phyloP scores from a whole-genome alignment of 257 asterid species.

The Jacaranda mimosifolia region DNA sequence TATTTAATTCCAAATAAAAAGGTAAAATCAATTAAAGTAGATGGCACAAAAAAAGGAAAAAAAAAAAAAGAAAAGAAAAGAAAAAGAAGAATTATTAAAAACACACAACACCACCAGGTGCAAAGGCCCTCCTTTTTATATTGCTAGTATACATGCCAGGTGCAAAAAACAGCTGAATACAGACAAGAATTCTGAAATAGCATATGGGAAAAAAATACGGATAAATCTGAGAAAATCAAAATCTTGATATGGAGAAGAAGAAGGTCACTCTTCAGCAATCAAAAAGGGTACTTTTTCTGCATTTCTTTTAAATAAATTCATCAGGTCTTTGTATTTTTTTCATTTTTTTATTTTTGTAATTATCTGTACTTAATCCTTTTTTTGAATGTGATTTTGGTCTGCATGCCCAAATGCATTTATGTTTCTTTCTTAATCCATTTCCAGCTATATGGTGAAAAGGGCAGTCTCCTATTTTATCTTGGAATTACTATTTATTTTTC shows the following conservation, averaged over 20 bases:
- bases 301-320: background rate
- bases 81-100: too few species aligned
- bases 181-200: background rate
- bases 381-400: background rate
- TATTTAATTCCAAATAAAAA: too few species aligned
- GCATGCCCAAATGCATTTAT: background rate
- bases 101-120: too few species aligned
- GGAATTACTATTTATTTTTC: background rate
- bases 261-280: background rate
- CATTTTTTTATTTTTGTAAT: too few species aligned
- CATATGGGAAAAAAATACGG: background rate
- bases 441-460: background rate
- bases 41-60: background rate
- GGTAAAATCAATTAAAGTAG: too few species aligned
- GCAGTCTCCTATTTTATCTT: background rate
- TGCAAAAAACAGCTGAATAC: background rate
- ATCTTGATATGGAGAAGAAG: constrained; percentile 7
- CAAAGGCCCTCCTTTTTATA: background rate
- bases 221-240: background rate
- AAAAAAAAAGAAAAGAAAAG: background rate
- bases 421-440: too few species aligned
- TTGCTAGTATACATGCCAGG: too few species aligned
- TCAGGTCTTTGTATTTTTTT: background rate
- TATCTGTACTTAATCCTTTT: background rate
- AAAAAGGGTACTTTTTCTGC: constrained; percentile 14